Evolutionary conservation across 768 basidiomycete genomes (phyloP).

Genomic region (Clitopilus hobsonii): DNA sequence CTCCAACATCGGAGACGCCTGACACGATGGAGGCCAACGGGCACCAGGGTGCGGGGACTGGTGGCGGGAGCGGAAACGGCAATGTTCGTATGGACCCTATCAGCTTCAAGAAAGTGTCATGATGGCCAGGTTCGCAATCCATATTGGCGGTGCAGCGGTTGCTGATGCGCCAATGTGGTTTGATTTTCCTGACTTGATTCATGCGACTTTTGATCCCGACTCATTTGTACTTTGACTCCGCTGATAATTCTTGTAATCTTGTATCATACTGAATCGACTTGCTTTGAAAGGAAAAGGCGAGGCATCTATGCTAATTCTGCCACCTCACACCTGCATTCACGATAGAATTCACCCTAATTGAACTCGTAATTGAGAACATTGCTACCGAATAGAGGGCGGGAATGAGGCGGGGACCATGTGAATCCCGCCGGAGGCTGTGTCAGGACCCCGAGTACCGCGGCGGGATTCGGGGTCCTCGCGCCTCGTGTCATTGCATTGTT

Average conservation of each 20-base stretch:
- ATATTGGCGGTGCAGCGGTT: too few relatives aligned
- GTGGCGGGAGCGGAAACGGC: background rate
- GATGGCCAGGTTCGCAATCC: too few relatives aligned
- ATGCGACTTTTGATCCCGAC: background rate
- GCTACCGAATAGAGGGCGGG: background rate
- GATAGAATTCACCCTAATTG: too few relatives aligned
- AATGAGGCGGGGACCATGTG: slow-evolving; percentile 16
- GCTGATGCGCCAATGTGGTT: background rate
- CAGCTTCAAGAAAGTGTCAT: background rate
- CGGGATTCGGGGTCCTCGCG: slow-evolving; percentile 14
- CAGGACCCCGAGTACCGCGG: slow-evolving; percentile 17
- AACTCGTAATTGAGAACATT: slow-evolving; percentile 2
- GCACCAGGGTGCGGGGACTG: background rate
- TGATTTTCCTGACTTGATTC: background rate
- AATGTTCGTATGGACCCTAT: background rate
- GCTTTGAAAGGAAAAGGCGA: too few relatives aligned
- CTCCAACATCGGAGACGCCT: slow-evolving; percentile 26
- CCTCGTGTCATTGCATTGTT: slow-evolving; percentile 32
- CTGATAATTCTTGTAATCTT: background rate
- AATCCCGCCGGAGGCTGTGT: slow-evolving; percentile 28
- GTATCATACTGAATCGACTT: background rate
- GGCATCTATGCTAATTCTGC: too few relatives aligned
- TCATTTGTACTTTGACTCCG: slow-evolving; percentile 1
- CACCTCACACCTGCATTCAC: background rate
- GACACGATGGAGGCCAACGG: slow-evolving; percentile 16